These are phyloP conservation scores for Camelina laxa DNA, from an alignment of 345 rosid species.

Conservation along the genomic window DNA sequence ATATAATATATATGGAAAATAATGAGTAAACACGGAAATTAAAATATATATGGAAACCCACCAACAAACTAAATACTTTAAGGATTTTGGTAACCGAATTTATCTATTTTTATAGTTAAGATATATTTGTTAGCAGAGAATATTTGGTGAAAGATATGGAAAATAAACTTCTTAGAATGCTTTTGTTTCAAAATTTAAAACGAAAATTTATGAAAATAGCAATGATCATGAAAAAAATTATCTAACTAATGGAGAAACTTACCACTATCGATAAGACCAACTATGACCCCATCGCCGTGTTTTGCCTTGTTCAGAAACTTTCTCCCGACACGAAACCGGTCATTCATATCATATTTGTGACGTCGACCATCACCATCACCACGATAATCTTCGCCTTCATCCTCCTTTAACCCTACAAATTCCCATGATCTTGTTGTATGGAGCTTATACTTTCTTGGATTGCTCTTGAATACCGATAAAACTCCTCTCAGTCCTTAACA, in stretches of 20 bases:
- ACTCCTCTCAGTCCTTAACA: constrained; percentile 67
- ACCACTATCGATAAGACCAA: constrained; percentile 78
- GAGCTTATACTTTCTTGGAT: constrained; percentile 47
- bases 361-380: constrained; percentile 23
- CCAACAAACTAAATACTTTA: background rate
- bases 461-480: constrained; percentile 52
- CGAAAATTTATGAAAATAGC: background rate
- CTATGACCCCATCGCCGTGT: constrained; percentile 61
- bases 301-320: constrained; percentile 50
- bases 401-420: constrained; percentile 60
- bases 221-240: background rate
- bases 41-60: too few relatives aligned
- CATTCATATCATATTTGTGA: constrained; percentile 8
- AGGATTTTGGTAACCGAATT: background rate
- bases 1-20: too few relatives aligned
- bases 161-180: too few relatives aligned
- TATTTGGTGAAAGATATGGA: too few relatives aligned
- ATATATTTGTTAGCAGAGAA: background rate
- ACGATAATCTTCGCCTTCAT: constrained; percentile 23
- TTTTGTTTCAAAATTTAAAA: background rate
- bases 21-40: too few relatives aligned
- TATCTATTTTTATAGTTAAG: background rate
- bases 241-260: constrained; percentile 8
- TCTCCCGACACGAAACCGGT: constrained; percentile 2
- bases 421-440: constrained; percentile 90